These are phyloP conservation scores for Chlorociboria aeruginascens DNA, from an alignment of 495 filamentous ascomycete genomes.

Conservation along the genomic window DNA sequence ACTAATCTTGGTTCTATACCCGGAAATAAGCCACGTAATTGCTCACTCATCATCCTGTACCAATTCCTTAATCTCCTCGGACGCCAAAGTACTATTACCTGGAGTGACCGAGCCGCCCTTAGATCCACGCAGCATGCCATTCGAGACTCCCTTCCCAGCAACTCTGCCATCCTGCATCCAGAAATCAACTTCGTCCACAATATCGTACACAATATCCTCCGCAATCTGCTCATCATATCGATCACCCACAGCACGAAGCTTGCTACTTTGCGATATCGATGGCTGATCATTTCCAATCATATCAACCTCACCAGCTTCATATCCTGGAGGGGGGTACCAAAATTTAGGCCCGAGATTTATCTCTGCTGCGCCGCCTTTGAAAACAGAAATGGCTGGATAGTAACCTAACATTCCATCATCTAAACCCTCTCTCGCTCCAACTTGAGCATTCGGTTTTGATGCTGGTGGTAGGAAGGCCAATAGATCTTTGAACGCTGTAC, in stretches of 20 bases:
- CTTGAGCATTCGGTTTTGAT: slow-evolving; percentile 59
- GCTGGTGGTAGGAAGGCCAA: slow-evolving; percentile 89
- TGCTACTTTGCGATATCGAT: background rate
- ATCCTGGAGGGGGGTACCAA: slow-evolving; percentile 67
- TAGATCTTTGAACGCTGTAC: slow-evolving; percentile 78
- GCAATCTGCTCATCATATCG: slow-evolving; percentile 90
- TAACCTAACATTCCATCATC: slow-evolving; percentile 95
- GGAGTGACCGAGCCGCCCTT: slow-evolving; percentile 4
- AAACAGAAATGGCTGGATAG: slow-evolving; percentile 86
- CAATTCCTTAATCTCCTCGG: slow-evolving; percentile 47
- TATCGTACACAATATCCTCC: slow-evolving; percentile 84
- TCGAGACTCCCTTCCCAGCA: slow-evolving; percentile 28
- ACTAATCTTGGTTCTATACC: too few relatives aligned
- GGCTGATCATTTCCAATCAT: slow-evolving; percentile 30
- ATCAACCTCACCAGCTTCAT: slow-evolving; percentile 33
- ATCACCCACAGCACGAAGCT: slow-evolving; percentile 52
- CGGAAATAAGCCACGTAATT: too few relatives aligned
- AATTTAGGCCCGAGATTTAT: slow-evolving; percentile 85
- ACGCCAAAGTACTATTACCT: slow-evolving; percentile 13
- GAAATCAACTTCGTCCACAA: slow-evolving; percentile 84
- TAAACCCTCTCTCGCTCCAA: slow-evolving; percentile 65
- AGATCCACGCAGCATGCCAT: slow-evolving; percentile 22
- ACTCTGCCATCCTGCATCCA: slow-evolving; percentile 51
- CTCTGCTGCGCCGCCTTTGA: slow-evolving; percentile 80
- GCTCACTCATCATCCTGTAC: slow-evolving; percentile 45